Conservation (phyloP, 2,329 filamentous ascomycete genomes). For the Fonsecaea nubica region DNA sequence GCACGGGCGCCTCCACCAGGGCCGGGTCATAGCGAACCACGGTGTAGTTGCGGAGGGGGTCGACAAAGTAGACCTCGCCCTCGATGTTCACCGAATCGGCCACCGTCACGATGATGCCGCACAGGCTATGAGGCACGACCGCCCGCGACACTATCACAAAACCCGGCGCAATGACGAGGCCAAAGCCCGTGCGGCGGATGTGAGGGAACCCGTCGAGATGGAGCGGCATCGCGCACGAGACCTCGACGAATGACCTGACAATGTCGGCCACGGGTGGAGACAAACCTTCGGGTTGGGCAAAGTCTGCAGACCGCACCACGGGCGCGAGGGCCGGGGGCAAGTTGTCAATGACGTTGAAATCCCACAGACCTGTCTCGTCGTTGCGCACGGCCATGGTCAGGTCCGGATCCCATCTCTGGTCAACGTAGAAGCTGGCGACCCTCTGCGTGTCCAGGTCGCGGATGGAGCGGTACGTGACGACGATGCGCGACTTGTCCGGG, state of each 20-base stretch:
- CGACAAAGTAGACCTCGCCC: conserved; percentile 92
- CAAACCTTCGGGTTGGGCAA: conserved; percentile 88
- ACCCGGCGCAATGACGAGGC: conserved; percentile 93
- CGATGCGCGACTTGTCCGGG: conserved; percentile 79
- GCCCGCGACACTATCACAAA: conserved; percentile 92
- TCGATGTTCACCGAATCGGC: conserved; percentile 95
- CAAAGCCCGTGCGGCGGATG: conserved; percentile 92
- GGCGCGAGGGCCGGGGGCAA: conserved; percentile 76
- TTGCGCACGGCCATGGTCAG: conserved; percentile 94
- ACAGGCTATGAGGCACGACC: conserved; percentile 94
- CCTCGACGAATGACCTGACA: conserved; percentile 91
- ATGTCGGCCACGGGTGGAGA: conserved; percentile 90
- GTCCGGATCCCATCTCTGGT: conserved; percentile 94
- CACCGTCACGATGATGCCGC: conserved; percentile 94
- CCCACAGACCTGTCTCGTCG: conserved; percentile 88
- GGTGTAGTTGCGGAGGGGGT: conserved; percentile 95
- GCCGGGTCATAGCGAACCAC: conserved; percentile 93
- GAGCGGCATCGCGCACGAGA: conserved; percentile 89
- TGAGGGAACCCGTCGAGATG: conserved; percentile 98
- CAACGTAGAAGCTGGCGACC: conserved; percentile 88
- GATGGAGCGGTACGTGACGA: conserved; percentile 94
- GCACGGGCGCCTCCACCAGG: conserved; percentile 90
- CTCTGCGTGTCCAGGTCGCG: conserved; percentile 93
- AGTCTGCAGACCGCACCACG: conserved; percentile 79
- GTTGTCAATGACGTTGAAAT: conserved; percentile 85